Evolutionary conservation across 768 basidiomycete species (phyloP), one percentile per base, ranked within the genome.

Genomic region (Tulasnella sp.): DNA sequence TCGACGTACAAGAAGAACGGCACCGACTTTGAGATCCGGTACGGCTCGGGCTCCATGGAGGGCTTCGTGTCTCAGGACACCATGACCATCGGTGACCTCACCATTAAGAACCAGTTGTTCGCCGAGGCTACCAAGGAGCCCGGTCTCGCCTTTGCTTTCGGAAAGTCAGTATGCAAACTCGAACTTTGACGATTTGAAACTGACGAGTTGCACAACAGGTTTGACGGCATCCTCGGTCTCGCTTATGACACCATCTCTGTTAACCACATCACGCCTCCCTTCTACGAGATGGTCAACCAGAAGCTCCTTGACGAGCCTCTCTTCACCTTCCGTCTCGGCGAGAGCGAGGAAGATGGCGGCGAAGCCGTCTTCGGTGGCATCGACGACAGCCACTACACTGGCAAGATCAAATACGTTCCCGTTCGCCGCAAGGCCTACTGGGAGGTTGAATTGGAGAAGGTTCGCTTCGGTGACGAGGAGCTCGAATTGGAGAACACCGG

Each of bases 101-200:
- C 83, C 36, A 87, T 99, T 82, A 86, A 85, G 80, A 78, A 84
- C 15, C 93, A 93, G 82, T 91, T 95, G 81, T 99, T 99, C 80
- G 97, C 96, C 12, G 97, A 99, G 85, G 94, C 96, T 1, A 91
- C 90, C 77, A 93, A 94, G 83, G 97, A 99, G 82, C 97, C 97
- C 29, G 97, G 97, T 67, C 90, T 99, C 70, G 91, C 96, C 6
- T 99, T 99, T 82, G 97, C 97, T 36, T 98, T 97, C 79, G 95
- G 94, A 81, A 95, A 92, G 92, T 94, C 80, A 81, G 92, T 85
- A 15, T 19, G 40, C n/a, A n/a, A 37, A 69, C 36, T 36, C 74
- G 40, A 58, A 9, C 73, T 17, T 31, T 37, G 2, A 64, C 4
- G 31, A 12, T 11, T 7, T 42, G 17, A 12, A 39, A 14, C 34